Conservation (phyloP, 257 asterid genomes). For the Nicotiana knightiana region DNA sequence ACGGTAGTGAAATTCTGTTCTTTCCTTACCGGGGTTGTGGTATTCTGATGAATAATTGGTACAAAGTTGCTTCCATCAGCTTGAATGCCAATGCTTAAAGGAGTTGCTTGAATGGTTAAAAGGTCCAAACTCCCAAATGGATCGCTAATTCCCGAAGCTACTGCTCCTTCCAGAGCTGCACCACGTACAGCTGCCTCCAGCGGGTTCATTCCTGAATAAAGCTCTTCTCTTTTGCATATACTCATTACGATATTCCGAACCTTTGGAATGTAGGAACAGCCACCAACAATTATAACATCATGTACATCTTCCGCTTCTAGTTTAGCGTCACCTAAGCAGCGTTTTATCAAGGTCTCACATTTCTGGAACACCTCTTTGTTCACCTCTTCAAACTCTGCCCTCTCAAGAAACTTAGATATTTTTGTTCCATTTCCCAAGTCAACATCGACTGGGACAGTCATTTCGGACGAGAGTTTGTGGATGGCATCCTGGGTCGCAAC, state of each 20-base stretch:
- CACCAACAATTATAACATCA: conserved; percentile 75
- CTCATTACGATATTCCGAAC: conserved; percentile 25
- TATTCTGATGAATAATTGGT: conserved; percentile 52
- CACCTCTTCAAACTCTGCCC: conserved; percentile 57
- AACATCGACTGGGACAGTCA: conserved; percentile 37
- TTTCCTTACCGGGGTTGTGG: conserved; percentile 55
- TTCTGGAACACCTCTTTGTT: conserved; percentile 47
- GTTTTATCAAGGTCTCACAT: conserved; percentile 44
- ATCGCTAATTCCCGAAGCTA: conserved; percentile 67
- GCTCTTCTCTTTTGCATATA: conserved; percentile 35
- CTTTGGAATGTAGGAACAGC: conserved; percentile 69
- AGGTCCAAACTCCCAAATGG: conserved; percentile 77
- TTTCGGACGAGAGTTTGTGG: conserved; percentile 52
- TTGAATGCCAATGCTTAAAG: conserved; percentile 59
- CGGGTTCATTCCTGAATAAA: conserved; percentile 47
- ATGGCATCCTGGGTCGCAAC: conserved; percentile 76
- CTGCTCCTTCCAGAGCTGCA: conserved; percentile 86
- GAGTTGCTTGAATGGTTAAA: conserved; percentile 63
- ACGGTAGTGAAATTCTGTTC: conserved; percentile 60
- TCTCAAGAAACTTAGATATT: conserved; percentile 39
- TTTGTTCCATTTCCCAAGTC: conserved; percentile 53
- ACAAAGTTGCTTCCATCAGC: conserved; percentile 52
- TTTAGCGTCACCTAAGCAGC: conserved; percentile 53
- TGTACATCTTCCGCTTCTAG: conserved; percentile 42
- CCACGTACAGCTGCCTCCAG: conserved; percentile 84